A percentile compares a stretch with the other conserved stretches of the same genome.
phyloP scores from a whole-genome alignment of 1,284 basidiomycete genomes.

The Puccinia horiana region DNA sequence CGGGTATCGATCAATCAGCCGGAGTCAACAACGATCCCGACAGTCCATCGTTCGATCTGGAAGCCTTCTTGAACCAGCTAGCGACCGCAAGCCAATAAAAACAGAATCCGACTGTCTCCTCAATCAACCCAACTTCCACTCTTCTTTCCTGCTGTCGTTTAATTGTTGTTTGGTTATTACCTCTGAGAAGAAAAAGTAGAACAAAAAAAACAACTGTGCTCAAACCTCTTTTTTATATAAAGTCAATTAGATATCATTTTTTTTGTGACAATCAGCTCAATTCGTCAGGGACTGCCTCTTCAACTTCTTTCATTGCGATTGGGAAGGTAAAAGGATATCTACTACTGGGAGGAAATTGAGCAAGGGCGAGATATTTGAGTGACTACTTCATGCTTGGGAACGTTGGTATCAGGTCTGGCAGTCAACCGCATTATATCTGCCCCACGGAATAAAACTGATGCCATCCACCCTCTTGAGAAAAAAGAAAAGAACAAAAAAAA shows the following conservation, averaged over 20 bases:
- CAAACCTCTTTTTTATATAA: not conserved
- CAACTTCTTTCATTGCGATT: not conserved
- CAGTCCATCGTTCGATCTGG: constrained; percentile 92
- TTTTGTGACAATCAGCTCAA: not conserved
- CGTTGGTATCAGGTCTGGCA: too few species aligned
- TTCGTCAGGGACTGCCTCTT: not conserved
- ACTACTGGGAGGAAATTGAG: too few species aligned
- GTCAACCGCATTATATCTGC: too few species aligned
- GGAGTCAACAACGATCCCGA: constrained; percentile 69
- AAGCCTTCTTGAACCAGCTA: constrained; percentile 70
- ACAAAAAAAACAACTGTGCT: not conserved
- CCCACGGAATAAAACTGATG: too few species aligned
- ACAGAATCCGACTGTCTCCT: not conserved
- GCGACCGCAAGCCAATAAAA: constrained; percentile 54
- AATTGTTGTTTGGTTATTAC: constrained; percentile 10
- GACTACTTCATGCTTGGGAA: too few species aligned
- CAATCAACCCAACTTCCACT: not conserved
- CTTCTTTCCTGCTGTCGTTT: not conserved
- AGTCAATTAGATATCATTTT: not conserved
- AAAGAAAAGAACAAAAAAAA: too few species aligned
- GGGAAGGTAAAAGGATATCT: not conserved
- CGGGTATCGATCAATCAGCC: constrained; percentile 59
- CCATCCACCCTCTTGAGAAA: too few species aligned
- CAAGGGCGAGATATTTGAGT: too few species aligned
- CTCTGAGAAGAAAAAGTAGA: not conserved